These are phyloP conservation scores for Vigna hirtella DNA, from an alignment of 306 rosid species.

Conservation along the genomic window DNA sequence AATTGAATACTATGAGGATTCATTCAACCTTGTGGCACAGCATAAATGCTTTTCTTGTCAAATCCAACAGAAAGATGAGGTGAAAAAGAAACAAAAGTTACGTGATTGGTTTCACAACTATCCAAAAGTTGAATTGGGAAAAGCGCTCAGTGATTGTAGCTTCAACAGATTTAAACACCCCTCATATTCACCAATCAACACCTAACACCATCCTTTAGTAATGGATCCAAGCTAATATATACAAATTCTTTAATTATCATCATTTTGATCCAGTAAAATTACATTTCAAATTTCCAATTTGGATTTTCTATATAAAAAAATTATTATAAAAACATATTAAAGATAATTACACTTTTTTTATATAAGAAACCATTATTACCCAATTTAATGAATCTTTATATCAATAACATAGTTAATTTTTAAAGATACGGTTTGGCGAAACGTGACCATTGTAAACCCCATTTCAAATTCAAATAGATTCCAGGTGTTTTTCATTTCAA, in stretches of 20 bases:
- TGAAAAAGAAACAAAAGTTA: not conserved
- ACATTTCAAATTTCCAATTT: no score
- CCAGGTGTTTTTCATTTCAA: not conserved
- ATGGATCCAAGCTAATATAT: slow-evolving; percentile 29
- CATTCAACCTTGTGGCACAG: slow-evolving; percentile 34
- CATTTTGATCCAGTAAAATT: not conserved
- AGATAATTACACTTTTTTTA: no score
- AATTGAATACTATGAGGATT: slow-evolving; percentile 5
- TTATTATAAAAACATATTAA: no score
- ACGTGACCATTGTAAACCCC: not conserved
- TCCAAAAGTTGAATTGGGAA: slow-evolving; percentile 32
- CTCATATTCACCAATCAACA: slow-evolving; percentile 40
- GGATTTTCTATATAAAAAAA: no score
- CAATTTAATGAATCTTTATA: no score
- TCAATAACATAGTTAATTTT: no score
- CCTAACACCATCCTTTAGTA: slow-evolving; percentile 29
- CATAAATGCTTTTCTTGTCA: slow-evolving; percentile 37
- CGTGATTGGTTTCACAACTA: slow-evolving; percentile 1
- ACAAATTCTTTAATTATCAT: not conserved
- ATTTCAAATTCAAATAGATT: slow-evolving; percentile 11
- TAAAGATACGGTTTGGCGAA: no score
- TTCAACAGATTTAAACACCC: slow-evolving; percentile 37
- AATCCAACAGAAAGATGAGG: slow-evolving; percentile 8
- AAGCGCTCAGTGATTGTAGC: slow-evolving; percentile 32
- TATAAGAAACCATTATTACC: no score